phyloP scores from a whole-genome alignment of 345 rosid species.

The Anacardium occidentale region DNA sequence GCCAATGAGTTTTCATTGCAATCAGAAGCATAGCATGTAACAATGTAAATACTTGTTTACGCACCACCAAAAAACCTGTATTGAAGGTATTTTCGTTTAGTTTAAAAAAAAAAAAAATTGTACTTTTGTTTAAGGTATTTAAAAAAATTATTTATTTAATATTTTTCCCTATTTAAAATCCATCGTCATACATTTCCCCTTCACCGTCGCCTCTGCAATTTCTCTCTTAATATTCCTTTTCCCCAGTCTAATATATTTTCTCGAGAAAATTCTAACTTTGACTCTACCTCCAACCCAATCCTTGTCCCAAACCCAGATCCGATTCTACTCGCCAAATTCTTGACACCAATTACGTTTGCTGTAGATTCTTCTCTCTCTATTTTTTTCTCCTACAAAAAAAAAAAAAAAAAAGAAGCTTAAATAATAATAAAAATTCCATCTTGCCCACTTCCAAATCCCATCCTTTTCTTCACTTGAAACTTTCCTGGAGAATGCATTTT shows the following conservation, averaged over 20 bases:
- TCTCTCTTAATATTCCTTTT: slow-evolving; percentile 14
- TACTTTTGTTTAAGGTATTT: too few species aligned
- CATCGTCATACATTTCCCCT: too few species aligned
- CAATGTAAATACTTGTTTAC: too few species aligned
- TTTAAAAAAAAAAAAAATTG: too few species aligned
- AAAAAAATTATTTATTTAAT: too few species aligned
- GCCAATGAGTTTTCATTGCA: too few species aligned
- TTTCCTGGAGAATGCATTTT: slow-evolving; percentile 29
- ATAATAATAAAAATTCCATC: not conserved
- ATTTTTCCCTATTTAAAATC: too few species aligned
- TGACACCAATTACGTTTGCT: slow-evolving; percentile 26
- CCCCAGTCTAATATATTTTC: slow-evolving; percentile 27
- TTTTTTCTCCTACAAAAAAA: not conserved
- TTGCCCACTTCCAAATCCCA: slow-evolving; percentile 4
- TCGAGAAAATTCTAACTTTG: slow-evolving; percentile 18
- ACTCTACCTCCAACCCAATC: not conserved
- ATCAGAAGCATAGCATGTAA: too few species aligned
- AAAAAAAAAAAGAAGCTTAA: not conserved
- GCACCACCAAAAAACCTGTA: too few species aligned
- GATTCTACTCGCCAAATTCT: slow-evolving; percentile 24
- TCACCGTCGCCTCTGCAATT: too few species aligned
- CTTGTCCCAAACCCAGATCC: slow-evolving; percentile 41
- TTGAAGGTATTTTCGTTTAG: too few species aligned
- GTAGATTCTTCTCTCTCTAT: slow-evolving; percentile 16
- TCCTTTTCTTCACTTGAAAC: not conserved